Conservation (phyloP, 768 basidiomycete species). For the Jaapia argillacea region DNA sequence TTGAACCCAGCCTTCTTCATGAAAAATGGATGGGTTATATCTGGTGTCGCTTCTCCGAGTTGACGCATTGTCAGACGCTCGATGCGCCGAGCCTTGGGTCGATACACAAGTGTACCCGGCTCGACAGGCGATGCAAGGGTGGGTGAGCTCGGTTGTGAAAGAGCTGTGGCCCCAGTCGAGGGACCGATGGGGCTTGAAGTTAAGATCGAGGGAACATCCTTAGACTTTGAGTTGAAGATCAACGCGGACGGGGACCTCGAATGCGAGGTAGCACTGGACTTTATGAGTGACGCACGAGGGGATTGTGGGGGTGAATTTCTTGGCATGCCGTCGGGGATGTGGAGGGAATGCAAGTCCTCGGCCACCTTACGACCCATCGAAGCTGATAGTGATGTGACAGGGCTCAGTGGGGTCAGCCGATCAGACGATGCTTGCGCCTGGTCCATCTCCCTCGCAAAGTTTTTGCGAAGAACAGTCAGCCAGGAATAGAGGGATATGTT, state of each 20-base stretch:
- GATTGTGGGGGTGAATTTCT: background rate
- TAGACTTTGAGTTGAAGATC: background rate
- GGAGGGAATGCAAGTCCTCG: background rate
- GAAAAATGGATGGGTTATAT: slow-evolving; percentile 82
- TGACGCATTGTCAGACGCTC: slow-evolving; percentile 80
- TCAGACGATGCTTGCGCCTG: slow-evolving; percentile 55
- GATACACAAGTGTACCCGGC: slow-evolving; percentile 26
- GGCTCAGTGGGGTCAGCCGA: slow-evolving; percentile 15
- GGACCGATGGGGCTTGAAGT: background rate
- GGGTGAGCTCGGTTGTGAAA: background rate
- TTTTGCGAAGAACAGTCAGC: slow-evolving; percentile 71
- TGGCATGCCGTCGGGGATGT: background rate
- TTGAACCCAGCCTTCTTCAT: slow-evolving; percentile 80
- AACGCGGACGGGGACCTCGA: background rate
- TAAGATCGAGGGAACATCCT: background rate
- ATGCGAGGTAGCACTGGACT: background rate
- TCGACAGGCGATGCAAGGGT: slow-evolving; percentile 2
- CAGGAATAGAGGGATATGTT: slow-evolving; percentile 78
- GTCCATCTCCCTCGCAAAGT: slow-evolving; percentile 67
- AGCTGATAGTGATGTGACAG: background rate
- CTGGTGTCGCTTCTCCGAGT: slow-evolving; percentile 81
- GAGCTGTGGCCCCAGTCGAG: background rate
- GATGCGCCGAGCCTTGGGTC: slow-evolving; percentile 50
- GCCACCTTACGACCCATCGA: background rate
- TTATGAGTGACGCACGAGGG: background rate